Evolutionary conservation across 2,329 filamentous ascomycete species (phyloP), one percentile per base, ranked within the genome.

Genomic region (Aspergillus puulaauensis): DNA sequence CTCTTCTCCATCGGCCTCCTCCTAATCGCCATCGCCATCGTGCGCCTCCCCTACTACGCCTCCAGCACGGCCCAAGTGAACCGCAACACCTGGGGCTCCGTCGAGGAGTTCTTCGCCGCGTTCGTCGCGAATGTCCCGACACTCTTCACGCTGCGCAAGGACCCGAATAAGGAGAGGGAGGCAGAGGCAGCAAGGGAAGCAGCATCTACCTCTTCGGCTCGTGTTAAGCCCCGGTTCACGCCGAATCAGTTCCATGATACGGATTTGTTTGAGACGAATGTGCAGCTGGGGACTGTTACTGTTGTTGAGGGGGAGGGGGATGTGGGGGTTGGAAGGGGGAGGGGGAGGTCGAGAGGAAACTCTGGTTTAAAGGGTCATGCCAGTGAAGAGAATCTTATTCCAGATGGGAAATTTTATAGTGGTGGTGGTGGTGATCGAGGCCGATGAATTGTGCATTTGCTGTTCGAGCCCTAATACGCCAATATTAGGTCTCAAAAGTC

Each of bases 51-150:
- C 1, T 40, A 40, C 41, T 54, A 60, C 40, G 6, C 8, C 14
- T 39, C 44, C 19, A 54, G 41, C 3, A 55, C 52, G 3, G 27
- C 27, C 15, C 43, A 46, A 23, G 24, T 57, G 4, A 50, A 54
- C n/a, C 58, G 58, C n/a, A 43, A 50, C 23, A 41, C 47, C 7
- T 50, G 52, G 52, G 56, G 48, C 1, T 52, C 54, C 1, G 49
- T 62, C 1, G 57, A 62, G n/a, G 45, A 47, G 2, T 51, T 60
- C 27, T 47, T 57, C 3, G 53, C 60, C 3, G 60, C 52, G 1
- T 39, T 62, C 3, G 60, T 54, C 8, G 60, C 60, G 14, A 60
- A 62, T 31, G 23, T 60, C 4, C 57, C 60, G 2, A 62, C 57
- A 0, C 37, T 62, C 15, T 60, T 51, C 14, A 62, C 54, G n/a